These are phyloP conservation scores for Evansstolkia leycettana DNA, from an alignment of 495 filamentous ascomycete species.

Conservation along the genomic window DNA sequence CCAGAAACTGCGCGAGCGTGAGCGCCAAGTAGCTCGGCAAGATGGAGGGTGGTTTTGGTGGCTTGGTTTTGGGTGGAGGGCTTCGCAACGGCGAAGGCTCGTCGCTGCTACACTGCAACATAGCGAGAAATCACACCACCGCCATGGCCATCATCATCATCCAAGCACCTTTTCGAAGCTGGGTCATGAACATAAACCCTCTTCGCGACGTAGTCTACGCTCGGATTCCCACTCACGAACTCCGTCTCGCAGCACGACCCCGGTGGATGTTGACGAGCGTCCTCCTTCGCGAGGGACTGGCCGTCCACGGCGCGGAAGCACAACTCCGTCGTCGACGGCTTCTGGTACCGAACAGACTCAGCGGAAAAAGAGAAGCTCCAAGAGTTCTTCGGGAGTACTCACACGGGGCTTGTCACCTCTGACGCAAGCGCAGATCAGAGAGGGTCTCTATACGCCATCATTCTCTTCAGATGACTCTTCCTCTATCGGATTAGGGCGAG, in stretches of 20 bases:
- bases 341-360: conserved; percentile 18
- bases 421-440: conserved; percentile 31
- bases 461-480: conserved; percentile 28
- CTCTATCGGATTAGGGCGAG: conserved; percentile 10
- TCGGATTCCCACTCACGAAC: conserved; percentile 36
- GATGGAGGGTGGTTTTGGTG: conserved; percentile 79
- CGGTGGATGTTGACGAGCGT: conserved; percentile 26
- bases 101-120: conserved; percentile 18
- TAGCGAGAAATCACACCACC: conserved; percentile 9
- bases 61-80: conserved; percentile 46
- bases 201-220: conserved; percentile 23
- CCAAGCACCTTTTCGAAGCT: conserved; percentile 19
- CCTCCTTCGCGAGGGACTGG: conserved; percentile 22
- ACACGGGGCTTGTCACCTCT: conserved; percentile 29
- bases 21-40: conserved; percentile 50
- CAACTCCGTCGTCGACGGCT: conserved; percentile 10
- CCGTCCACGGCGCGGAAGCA: conserved; percentile 26
- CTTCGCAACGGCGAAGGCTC: conserved; percentile 34
- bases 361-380: conserved; percentile 24
- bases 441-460: conserved; percentile 24
- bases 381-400: conserved; percentile 7
- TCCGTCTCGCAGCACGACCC: conserved; percentile 38
- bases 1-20: conserved; percentile 49
- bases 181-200: conserved; percentile 21
- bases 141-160: conserved; percentile 20